A percentile compares a stretch with the other conserved stretches of the same genome.
phyloP scores from a whole-genome alignment of 208 protist species.

The Trypanosomatidae sp. region DNA sequence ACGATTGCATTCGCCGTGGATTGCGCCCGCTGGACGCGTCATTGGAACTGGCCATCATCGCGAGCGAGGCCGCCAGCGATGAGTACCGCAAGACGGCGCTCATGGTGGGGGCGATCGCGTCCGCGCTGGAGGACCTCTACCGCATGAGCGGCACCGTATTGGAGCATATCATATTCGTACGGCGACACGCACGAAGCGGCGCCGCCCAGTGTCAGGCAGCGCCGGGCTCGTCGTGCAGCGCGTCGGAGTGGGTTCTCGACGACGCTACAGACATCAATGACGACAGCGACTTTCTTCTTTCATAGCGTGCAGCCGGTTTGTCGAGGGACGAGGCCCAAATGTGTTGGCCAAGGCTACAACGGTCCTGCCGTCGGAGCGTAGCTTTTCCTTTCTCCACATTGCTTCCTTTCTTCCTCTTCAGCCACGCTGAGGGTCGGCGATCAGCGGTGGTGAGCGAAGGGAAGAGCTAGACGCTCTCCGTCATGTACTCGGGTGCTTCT shows the following conservation, averaged over 20 bases:
- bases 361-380: neutral
- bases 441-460: neutral
- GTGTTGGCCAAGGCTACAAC: neutral
- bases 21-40: constrained; percentile 57
- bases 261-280: neutral
- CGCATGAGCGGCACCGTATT: constrained; percentile 60
- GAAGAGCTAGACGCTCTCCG: too few species aligned
- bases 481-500: neutral
- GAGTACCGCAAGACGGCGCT: constrained; percentile 63
- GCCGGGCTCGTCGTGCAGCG: neutral
- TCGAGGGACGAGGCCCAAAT: neutral
- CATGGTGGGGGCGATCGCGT: constrained; percentile 64
- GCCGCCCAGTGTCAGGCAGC: constrained; percentile 1
- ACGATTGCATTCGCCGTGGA: constrained; percentile 57
- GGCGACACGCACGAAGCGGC: constrained; percentile 29
- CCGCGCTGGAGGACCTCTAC: constrained; percentile 79
- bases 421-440: neutral
- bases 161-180: constrained; percentile 74
- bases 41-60: constrained; percentile 62
- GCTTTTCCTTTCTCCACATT: neutral
- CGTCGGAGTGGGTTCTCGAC: neutral
- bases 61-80: constrained; percentile 56
- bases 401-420: neutral
- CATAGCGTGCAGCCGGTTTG: neutral
- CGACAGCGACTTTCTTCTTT: neutral